These are phyloP conservation scores for Fusarium nodosum DNA, from an alignment of 2,329 filamentous ascomycete genomes.

Conservation along the genomic window DNA sequence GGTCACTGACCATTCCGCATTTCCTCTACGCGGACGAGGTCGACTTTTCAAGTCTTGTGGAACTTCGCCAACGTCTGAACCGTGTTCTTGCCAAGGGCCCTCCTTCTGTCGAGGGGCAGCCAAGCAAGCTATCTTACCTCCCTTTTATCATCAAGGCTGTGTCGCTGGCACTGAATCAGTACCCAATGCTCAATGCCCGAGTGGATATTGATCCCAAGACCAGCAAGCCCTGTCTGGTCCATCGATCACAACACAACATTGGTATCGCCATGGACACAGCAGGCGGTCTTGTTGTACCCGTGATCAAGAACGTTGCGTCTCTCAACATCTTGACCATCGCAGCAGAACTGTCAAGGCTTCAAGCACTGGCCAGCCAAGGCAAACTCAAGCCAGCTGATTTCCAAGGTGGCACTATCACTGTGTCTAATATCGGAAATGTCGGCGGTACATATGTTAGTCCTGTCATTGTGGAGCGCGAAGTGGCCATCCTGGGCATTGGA, in stretches of 20 bases:
- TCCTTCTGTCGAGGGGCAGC: conserved; percentile 60
- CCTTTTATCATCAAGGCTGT: conserved; percentile 97
- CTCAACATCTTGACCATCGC: conserved; percentile 85
- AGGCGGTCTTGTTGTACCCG: conserved; percentile 87
- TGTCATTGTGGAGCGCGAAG: conserved; percentile 90
- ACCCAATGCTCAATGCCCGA: conserved; percentile 88
- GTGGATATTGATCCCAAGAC: conserved; percentile 72
- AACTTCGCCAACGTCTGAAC: conserved; percentile 82
- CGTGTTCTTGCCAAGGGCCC: conserved; percentile 62
- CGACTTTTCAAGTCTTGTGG: conserved; percentile 80
- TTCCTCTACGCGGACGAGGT: conserved; percentile 95
- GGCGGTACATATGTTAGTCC: conserved; percentile 93
- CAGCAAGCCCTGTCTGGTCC: conserved; percentile 79
- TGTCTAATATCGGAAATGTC: conserved; percentile 96
- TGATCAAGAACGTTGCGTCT: conserved; percentile 84
- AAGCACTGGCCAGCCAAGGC: conserved; percentile 78
- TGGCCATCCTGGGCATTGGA: conserved; percentile 92
- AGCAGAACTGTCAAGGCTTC: conserved; percentile 79
- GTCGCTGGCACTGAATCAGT: conserved; percentile 83
- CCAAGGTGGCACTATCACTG: conserved; percentile 88
- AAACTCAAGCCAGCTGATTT: conserved; percentile 83
- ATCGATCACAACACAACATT: conserved; percentile 91
- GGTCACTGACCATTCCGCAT: conserved; percentile 90
- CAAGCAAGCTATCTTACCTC: conserved; percentile 85
- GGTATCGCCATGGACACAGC: conserved; percentile 97